Evolutionary conservation across 2,329 filamentous ascomycete species (phyloP), one percentile per base, ranked within the genome.

Genomic region (Albifimbria verrucaria): DNA sequence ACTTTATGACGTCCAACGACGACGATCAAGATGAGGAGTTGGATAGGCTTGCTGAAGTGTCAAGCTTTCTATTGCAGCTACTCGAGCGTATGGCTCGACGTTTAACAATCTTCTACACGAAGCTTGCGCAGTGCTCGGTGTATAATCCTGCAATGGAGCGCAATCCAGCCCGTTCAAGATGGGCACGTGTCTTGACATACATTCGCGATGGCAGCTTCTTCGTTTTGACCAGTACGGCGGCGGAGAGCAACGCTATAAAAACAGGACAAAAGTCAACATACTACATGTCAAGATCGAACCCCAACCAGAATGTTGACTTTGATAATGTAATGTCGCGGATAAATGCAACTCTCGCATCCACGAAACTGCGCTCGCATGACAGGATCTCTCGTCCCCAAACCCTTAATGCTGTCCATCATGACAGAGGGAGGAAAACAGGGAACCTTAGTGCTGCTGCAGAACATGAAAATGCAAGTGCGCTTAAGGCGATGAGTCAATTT

Each of bases 51-150:
- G 62, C 66, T 3, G 71, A 73, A 0, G 55, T 77, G 4, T 69
- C 75, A 1, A 72, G 71, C 0, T 81, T 80, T 59, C 66, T 82
- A 1, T 71, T 82, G 48, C 76, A 79, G 52, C 69, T 78, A 1
- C 70, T 81, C 1, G 78, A 82, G 60, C 74, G 77, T 12, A 80
- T 82, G 70, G 76, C 79, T 0, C 75, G 75, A 47, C 67, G 79
- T 0, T 64, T 82, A 0, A 76, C 78, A 32, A 69, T 76, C 5
- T 82, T 80, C 62, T 82, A 82, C 56, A 68, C 72, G 7, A 77
- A 79, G 54, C 68, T 82, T 4, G 70, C 78, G 0, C 72, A 73
- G 15, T 69, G 74, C 55, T 78, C 76, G 0, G 69, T 82, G 7
- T 80, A 81, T 55, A 72, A 73, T 11, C 78, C 79, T 0, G 74